Percentiles rank a stretch among this genome's conserved stretches.
phyloP scores from a whole-genome alignment of 495 filamentous ascomycete genomes.

The Chaetomidium leptoderma region DNA sequence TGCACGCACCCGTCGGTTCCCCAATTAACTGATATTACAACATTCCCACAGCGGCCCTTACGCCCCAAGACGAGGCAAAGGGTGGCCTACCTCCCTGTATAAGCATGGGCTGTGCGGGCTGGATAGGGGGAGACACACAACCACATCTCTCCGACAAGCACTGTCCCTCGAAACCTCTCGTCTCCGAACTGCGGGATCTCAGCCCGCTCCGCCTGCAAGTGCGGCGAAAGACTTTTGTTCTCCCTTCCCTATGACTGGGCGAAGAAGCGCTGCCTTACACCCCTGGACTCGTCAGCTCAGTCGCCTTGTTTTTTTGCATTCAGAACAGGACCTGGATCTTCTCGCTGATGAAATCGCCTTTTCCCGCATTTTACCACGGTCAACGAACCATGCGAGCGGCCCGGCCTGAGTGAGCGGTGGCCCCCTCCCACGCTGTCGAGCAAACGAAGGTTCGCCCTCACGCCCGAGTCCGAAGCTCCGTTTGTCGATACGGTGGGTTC shows the following conservation, averaged over 20 bases:
- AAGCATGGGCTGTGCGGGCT: neutral
- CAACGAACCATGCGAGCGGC: slow-evolving; percentile 20
- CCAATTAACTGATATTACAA: slow-evolving; percentile 10
- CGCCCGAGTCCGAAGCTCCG: neutral
- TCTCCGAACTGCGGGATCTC: neutral
- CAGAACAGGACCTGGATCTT: neutral
- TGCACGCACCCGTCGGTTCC: slow-evolving; percentile 14
- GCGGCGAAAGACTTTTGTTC: neutral
- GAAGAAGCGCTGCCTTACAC: neutral
- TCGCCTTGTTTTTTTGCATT: neutral
- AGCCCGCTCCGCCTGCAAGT: neutral
- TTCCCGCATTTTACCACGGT: slow-evolving; percentile 28
- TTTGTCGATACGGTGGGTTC: neutral
- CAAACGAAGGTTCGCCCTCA: neutral
- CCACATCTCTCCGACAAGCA: neutral
- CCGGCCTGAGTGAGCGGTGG: slow-evolving; percentile 12
- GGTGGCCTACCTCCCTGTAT: no score
- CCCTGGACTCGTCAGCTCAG: neutral
- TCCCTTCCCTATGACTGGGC: neutral
- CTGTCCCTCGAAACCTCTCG: neutral
- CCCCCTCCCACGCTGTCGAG: neutral
- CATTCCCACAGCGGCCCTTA: neutral
- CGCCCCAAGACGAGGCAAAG: neutral
- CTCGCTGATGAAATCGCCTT: neutral
- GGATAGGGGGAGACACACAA: neutral